Conservation (phyloP, 2,329 filamentous ascomycete species). For the Diplodia seriata region DNA sequence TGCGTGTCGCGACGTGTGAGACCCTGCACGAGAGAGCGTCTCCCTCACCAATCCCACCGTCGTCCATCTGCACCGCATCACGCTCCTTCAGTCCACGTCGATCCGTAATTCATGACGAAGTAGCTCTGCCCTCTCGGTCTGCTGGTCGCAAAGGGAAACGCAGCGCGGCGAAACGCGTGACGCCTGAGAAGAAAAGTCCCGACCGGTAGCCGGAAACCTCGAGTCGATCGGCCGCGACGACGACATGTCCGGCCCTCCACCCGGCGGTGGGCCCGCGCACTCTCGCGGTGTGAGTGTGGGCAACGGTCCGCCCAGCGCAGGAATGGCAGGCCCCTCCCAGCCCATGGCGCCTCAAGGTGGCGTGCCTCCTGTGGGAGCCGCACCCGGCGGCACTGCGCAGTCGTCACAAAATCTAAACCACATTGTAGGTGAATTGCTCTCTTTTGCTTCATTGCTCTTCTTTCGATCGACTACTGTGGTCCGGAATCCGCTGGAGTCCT, state of each 20-base stretch:
- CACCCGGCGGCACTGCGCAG: constrained; percentile 58
- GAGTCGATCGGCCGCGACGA: constrained; percentile 37
- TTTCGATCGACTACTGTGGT: background rate
- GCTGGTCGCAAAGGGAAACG: background rate
- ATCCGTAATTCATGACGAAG: background rate
- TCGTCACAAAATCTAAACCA: constrained; percentile 93
- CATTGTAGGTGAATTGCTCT: constrained; percentile 72
- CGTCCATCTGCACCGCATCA: background rate
- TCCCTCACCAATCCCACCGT: constrained; percentile 1
- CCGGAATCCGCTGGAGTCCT: background rate
- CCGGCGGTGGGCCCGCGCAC: constrained; percentile 42
- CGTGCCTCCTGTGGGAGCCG: constrained; percentile 55
- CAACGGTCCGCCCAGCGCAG: constrained; percentile 51
- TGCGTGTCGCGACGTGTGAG: constrained; percentile 16
- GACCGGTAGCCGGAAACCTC: constrained; percentile 32
- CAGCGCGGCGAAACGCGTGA: constrained; percentile 41
- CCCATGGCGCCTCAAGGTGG: constrained; percentile 58
- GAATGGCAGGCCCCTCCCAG: constrained; percentile 45
- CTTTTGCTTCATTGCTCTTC: constrained; percentile 12
- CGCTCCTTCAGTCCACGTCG: background rate
- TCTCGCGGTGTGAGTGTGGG: constrained; percentile 51
- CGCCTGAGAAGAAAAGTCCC: constrained; percentile 16
- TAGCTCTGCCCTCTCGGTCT: constrained; percentile 1
- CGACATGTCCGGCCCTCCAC: constrained; percentile 47
- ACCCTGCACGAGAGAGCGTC: constrained; percentile 4